A percentile compares a stretch with the other conserved stretches of the same genome.
These are phyloP conservation scores for Dalechampia spathulata DNA, from an alignment of 441 rosid species.

Conservation along the genomic window DNA sequence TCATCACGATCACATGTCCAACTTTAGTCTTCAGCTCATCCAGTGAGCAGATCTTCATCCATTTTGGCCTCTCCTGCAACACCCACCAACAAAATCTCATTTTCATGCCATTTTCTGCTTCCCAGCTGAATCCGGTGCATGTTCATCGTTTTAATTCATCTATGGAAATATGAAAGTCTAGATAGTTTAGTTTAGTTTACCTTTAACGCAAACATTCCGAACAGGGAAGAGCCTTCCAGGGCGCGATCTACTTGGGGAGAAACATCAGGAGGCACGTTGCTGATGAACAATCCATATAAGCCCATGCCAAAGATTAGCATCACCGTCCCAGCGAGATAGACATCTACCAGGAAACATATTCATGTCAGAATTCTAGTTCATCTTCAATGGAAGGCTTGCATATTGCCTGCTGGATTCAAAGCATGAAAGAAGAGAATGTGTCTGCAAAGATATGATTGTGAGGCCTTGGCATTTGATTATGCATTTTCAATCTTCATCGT, in stretches of 20 bases:
- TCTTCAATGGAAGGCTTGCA: not conserved
- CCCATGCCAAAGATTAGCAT: slow-evolving; percentile 92
- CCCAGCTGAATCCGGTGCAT: no score
- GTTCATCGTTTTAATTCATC: no score
- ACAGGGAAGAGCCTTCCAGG: slow-evolving; percentile 67
- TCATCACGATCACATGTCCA: slow-evolving; percentile 93
- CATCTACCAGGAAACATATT: slow-evolving; percentile 40
- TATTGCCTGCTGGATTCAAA: no score
- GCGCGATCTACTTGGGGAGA: slow-evolving; percentile 54
- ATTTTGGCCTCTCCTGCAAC: slow-evolving; percentile 68
- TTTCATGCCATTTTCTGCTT: no score
- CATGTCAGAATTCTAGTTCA: not conserved
- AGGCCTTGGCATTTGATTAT: no score
- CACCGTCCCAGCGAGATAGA: slow-evolving; percentile 87
- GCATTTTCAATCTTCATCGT: no score
- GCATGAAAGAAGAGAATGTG: no score
- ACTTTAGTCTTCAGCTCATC: slow-evolving; percentile 89
- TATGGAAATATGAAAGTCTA: no score
- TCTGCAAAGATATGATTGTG: no score
- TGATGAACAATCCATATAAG: slow-evolving; percentile 71
- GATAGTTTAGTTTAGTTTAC: slow-evolving; percentile 9
- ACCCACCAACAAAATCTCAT: not conserved
- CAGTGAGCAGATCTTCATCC: slow-evolving; percentile 89
- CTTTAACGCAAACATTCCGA: slow-evolving; percentile 88
- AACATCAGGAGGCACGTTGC: slow-evolving; percentile 36